Percentiles rank a stretch among this genome's conserved stretches.
phyloP scores from a whole-genome alignment of 164 flowering plant genomes.

The Berberis thunbergii region DNA sequence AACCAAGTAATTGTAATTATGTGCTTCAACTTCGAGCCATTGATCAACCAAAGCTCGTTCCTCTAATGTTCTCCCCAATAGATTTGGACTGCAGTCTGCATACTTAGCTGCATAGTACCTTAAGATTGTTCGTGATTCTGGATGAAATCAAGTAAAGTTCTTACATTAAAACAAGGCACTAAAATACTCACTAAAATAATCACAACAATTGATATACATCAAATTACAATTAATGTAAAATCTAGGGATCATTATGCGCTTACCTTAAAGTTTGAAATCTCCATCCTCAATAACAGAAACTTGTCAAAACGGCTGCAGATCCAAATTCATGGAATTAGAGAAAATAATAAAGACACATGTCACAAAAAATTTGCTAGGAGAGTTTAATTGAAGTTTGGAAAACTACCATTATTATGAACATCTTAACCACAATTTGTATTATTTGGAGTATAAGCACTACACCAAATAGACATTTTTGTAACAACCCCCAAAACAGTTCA shows the following conservation, averaged over 20 bases:
- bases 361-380: not conserved
- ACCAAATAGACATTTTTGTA: too few relatives aligned
- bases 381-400: not conserved
- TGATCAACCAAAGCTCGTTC: constrained; percentile 67
- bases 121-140: constrained; percentile 76
- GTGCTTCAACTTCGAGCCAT: constrained; percentile 80
- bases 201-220: not conserved
- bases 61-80: constrained; percentile 45
- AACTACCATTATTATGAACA: too few relatives aligned
- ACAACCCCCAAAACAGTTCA: too few relatives aligned
- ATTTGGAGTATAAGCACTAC: too few relatives aligned
- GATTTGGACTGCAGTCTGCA: constrained; percentile 33
- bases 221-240: not conserved
- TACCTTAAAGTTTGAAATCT: constrained; percentile 27
- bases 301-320: constrained; percentile 26
- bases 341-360: not conserved
- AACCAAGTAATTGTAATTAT: constrained; percentile 50
- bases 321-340: too few relatives aligned
- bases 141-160: not conserved
- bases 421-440: too few relatives aligned
- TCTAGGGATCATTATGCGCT: not conserved
- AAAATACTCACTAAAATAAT: too few relatives aligned
- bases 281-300: constrained; percentile 28
- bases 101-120: constrained; percentile 61
- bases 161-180: not conserved